These are phyloP conservation scores for Carex sylvatica DNA, from an alignment of 202 grass and related monocot genomes.

Conservation along the genomic window DNA sequence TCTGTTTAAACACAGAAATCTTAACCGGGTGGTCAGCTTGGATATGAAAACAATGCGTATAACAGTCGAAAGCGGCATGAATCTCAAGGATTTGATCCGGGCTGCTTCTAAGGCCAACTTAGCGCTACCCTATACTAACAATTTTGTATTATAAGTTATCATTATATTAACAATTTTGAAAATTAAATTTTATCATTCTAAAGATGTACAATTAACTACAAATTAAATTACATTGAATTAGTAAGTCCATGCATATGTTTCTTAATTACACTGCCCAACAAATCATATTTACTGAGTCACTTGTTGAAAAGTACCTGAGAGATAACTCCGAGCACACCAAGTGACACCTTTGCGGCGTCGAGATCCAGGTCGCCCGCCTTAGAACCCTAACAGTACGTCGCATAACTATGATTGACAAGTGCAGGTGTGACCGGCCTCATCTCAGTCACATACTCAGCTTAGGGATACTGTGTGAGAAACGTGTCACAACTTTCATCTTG, in stretches of 20 bases:
- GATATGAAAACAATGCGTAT: too few species aligned
- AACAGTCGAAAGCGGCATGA: too few species aligned
- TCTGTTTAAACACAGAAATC: too few species aligned
- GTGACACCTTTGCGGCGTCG: constrained; percentile 68
- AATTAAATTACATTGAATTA: neutral
- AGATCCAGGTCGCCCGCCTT: constrained; percentile 34
- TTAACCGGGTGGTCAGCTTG: too few species aligned
- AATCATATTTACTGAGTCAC: neutral
- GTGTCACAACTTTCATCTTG: constrained; percentile 62
- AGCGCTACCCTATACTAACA: constrained; percentile 47
- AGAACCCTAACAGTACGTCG: constrained; percentile 47
- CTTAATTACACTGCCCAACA: neutral
- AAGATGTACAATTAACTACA: too few species aligned
- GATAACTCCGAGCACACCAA: constrained; percentile 70
- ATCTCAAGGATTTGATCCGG: too few species aligned
- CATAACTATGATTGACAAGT: constrained; percentile 31
- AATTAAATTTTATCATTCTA: too few species aligned
- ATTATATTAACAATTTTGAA: too few species aligned
- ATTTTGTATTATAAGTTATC: too few species aligned
- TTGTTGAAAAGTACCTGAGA: constrained; percentile 50
- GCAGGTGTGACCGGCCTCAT: constrained; percentile 62
- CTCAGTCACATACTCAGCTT: constrained; percentile 82
- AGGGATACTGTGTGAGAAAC: constrained; percentile 67
- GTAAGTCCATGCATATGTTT: neutral
- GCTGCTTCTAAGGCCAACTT: too few species aligned